phyloP scores from a whole-genome alignment of 2,329 filamentous ascomycete genomes.

The Coleophoma cylindrospora region DNA sequence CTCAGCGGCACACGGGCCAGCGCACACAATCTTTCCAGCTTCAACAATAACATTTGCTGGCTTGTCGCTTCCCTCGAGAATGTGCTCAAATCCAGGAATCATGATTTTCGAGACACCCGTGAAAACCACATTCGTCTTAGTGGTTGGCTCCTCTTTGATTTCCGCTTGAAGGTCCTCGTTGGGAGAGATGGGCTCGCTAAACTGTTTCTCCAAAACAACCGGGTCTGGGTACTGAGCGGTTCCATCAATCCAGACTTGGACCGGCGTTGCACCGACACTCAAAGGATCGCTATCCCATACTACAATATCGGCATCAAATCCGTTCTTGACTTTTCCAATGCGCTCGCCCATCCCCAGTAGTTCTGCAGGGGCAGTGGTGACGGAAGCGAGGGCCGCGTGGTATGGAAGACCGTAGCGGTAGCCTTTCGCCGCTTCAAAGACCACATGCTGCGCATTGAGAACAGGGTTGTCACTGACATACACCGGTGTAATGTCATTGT shows the following conservation, averaged over 20 bases:
- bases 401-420: conserved; percentile 57
- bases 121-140: conserved; percentile 42
- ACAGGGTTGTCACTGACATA: conserved; percentile 71
- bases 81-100: conserved; percentile 37
- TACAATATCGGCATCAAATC: conserved; percentile 56
- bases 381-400: conserved; percentile 51
- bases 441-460: conserved; percentile 63
- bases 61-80: conserved; percentile 13
- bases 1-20: conserved; percentile 46
- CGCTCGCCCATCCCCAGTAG: conserved; percentile 51
- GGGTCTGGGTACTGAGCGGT: conserved; percentile 50
- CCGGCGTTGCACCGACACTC: conserved; percentile 51
- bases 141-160: conserved; percentile 35
- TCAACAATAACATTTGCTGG: conserved; percentile 45
- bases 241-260: conserved; percentile 62
- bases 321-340: conserved; percentile 55
- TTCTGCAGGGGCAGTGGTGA: conserved; percentile 54
- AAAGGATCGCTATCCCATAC: conserved; percentile 61
- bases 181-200: conserved; percentile 31
- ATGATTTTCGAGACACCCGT: conserved; percentile 49
- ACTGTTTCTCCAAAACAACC: conserved; percentile 47
- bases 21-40: conserved; percentile 49
- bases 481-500: conserved; percentile 58
- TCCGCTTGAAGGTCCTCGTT: conserved; percentile 32
- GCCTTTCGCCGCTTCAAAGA: conserved; percentile 59